Evolutionary conservation across 176 grass and related monocot species (phyloP).

Genomic region (Typha latifolia): DNA sequence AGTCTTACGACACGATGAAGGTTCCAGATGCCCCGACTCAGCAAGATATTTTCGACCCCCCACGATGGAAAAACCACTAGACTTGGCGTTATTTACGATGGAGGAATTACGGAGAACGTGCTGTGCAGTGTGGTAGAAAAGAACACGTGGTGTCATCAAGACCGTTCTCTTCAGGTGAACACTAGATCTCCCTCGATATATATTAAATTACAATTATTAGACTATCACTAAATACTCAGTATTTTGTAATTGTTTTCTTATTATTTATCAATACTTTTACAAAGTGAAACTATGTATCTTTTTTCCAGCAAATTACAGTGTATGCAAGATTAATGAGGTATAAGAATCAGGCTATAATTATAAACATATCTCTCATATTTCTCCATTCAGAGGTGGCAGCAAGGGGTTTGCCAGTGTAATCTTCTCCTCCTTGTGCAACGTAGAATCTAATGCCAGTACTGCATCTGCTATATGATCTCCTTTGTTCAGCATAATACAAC

Average conservation of each 20-base stretch:
- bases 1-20: constrained; percentile 28
- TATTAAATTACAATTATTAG: too few species aligned
- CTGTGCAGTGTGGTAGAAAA: not conserved
- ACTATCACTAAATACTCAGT: too few species aligned
- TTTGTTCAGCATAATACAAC: constrained; percentile 22
- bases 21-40: constrained; percentile 54
- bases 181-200: not conserved
- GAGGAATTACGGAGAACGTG: not conserved
- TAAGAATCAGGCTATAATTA: too few species aligned
- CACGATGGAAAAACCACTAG: constrained; percentile 5
- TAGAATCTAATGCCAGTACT: constrained; percentile 12
- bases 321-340: too few species aligned
- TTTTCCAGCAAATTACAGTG: too few species aligned
- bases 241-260: too few species aligned
- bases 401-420: not conserved
- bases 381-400: not conserved
- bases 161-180: not conserved
- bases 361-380: too few species aligned
- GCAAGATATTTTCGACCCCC: constrained; percentile 56
- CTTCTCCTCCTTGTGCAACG: not conserved
- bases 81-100: constrained; percentile 23
- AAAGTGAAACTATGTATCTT: too few species aligned
- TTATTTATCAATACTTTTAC: too few species aligned
- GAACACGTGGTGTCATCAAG: not conserved
- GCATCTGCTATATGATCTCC: constrained; percentile 14